These are phyloP conservation scores for Phaeosphaeriaceae sp. DNA, from an alignment of 2,329 filamentous ascomycete species.

Conservation along the genomic window DNA sequence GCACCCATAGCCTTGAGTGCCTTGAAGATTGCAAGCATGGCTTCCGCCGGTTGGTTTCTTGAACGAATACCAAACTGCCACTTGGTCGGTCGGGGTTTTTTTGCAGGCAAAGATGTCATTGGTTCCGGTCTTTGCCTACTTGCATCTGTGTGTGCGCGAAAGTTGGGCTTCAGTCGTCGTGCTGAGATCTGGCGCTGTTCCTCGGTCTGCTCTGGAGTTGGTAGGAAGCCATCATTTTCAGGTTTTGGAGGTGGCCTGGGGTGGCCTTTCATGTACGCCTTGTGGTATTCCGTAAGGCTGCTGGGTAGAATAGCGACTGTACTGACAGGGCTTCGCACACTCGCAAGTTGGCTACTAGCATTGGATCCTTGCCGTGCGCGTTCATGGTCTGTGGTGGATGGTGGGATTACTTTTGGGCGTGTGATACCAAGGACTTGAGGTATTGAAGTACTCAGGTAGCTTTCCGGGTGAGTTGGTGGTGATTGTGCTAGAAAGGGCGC, in stretches of 20 bases:
- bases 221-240: constrained; percentile 49
- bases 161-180: constrained; percentile 84
- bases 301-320: constrained; percentile 92
- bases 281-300: constrained; percentile 88
- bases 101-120: constrained; percentile 63
- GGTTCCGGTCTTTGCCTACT: constrained; percentile 58
- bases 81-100: constrained; percentile 80
- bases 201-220: constrained; percentile 48
- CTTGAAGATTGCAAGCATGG: constrained; percentile 93
- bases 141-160: constrained; percentile 69
- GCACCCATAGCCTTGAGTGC: constrained; percentile 87
- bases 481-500: constrained; percentile 63
- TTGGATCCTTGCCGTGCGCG: constrained; percentile 54
- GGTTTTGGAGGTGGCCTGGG: constrained; percentile 40
- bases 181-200: constrained; percentile 80
- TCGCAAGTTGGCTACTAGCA: constrained; percentile 47
- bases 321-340: constrained; percentile 60
- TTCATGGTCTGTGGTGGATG: constrained; percentile 41
- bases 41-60: constrained; percentile 91
- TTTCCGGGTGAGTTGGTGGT: constrained; percentile 58
- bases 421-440: constrained; percentile 41
- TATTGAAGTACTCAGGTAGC: constrained; percentile 38
- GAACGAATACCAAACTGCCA: constrained; percentile 99
- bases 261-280: constrained; percentile 81
- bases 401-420: constrained; percentile 40